Conservation (phyloP, 495 filamentous ascomycete species). For the Penicillium paxilli region DNA sequence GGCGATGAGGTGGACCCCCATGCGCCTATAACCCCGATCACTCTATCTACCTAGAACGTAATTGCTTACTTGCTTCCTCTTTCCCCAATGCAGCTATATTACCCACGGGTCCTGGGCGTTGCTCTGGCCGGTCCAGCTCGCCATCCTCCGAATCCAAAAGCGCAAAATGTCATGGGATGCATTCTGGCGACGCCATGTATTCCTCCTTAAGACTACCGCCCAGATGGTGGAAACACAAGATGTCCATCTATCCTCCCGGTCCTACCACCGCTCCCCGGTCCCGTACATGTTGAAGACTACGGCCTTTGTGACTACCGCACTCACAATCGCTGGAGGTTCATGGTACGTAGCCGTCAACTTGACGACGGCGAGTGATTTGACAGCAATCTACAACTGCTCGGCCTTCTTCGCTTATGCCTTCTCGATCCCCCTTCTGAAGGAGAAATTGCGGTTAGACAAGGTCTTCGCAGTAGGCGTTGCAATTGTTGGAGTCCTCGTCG, state of each 20-base stretch:
- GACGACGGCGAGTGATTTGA: conserved; percentile 89
- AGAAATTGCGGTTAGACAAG: conserved; percentile 78
- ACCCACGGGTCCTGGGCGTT: conserved; percentile 92
- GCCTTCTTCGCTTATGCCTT: conserved; percentile 99
- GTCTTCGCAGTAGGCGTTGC: conserved; percentile 80
- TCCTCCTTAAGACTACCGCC: conserved; percentile 72
- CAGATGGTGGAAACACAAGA: conserved; percentile 80
- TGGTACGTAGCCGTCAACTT: conserved; percentile 95
- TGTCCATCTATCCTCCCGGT: conserved; percentile 51
- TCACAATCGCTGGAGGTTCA: conserved; percentile 88
- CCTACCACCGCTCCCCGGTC: conserved; percentile 56
- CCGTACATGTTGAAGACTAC: conserved; percentile 77
- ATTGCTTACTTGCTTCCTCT: conserved; percentile 11
- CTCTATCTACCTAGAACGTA: conserved; percentile 2
- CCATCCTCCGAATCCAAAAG: conserved; percentile 74
- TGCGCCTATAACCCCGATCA: conserved; percentile 1
- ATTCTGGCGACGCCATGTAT: conserved; percentile 84
- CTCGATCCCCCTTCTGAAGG: conserved; percentile 82
- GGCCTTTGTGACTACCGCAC: conserved; percentile 75
- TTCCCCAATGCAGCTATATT: conserved; percentile 59
- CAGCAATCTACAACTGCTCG: conserved; percentile 98
- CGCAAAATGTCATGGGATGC: conserved; percentile 72
- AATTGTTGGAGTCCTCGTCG: conserved; percentile 83
- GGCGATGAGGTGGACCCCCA: conserved; percentile 1
- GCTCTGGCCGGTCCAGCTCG: conserved; percentile 82